phyloP scores from a whole-genome alignment of 768 basidiomycete genomes.

The Hericium rajendrae region DNA sequence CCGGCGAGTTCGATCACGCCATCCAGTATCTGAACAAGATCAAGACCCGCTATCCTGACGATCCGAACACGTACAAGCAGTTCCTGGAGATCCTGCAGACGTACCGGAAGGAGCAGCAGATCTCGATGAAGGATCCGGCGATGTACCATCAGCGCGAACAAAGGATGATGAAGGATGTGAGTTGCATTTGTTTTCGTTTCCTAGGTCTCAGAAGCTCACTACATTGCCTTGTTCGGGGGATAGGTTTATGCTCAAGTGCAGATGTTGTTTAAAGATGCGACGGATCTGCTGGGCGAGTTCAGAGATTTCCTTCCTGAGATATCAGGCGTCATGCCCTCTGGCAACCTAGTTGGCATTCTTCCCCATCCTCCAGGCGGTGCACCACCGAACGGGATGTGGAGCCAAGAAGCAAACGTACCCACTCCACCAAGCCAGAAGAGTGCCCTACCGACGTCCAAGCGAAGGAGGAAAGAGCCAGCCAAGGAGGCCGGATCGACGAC shows the following conservation, averaged over 20 bases:
- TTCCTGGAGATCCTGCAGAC: conserved; percentile 84
- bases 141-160: conserved; percentile 27
- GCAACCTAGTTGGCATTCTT: conserved; percentile 36
- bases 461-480: conserved; percentile 37
- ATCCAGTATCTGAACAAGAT: conserved; percentile 99
- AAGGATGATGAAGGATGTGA: conserved; percentile 58
- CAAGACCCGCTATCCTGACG: conserved; percentile 81
- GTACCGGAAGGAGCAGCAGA: conserved; percentile 65
- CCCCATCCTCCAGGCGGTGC: conserved; percentile 36
- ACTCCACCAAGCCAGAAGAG: conserved; percentile 9
- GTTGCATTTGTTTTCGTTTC: conserved; percentile 21
- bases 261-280: conserved; percentile 70
- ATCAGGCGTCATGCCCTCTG: conserved; percentile 32
- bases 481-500: conserved; percentile 38
- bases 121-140: conserved; percentile 29
- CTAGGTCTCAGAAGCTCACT: background rate
- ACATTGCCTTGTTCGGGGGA: conserved; percentile 28
- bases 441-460: conserved; percentile 21
- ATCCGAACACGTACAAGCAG: conserved; percentile 79
- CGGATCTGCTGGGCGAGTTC: conserved; percentile 73
- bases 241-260: conserved; percentile 80
- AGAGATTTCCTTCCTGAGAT: conserved; percentile 72
- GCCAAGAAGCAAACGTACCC: conserved; percentile 7
- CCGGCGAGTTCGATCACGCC: conserved; percentile 82
- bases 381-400: conserved; percentile 18